A percentile compares a stretch with the other conserved stretches of the same genome.
Evolutionary conservation across 2,329 filamentous ascomycete genomes (phyloP).

Genomic region (Aureobasidium subglaciale): DNA sequence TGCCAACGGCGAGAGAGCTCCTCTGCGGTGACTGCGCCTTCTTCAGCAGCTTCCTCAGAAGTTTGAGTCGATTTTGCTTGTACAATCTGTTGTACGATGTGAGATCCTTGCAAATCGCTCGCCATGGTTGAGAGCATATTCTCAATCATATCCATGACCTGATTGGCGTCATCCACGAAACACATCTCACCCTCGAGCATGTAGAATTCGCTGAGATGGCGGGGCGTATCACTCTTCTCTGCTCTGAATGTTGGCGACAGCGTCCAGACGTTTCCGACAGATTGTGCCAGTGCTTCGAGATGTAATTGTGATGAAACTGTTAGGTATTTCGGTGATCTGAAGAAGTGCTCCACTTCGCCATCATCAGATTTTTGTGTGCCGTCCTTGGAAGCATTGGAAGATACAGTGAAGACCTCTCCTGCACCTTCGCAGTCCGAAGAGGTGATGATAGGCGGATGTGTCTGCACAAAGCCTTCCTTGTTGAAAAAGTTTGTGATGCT

Average conservation of each 20-base stretch:
- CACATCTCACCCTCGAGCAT: slow-evolving; percentile 92
- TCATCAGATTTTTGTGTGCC: slow-evolving; percentile 28
- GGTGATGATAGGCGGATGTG: slow-evolving; percentile 88
- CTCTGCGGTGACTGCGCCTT: slow-evolving; percentile 36
- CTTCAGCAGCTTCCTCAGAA: slow-evolving; percentile 28
- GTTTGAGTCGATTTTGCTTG: slow-evolving; percentile 27
- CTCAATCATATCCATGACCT: slow-evolving; percentile 75
- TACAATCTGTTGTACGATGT: slow-evolving; percentile 38
- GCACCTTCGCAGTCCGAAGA: slow-evolving; percentile 97
- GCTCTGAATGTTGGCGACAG: slow-evolving; percentile 90
- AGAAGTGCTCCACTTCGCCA: slow-evolving; percentile 53
- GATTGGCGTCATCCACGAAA: slow-evolving; percentile 63
- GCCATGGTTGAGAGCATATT: slow-evolving; percentile 60
- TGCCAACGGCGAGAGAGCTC: slow-evolving; percentile 64
- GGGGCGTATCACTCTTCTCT: slow-evolving; percentile 84
- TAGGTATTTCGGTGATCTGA: slow-evolving; percentile 81
- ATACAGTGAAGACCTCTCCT: slow-evolving; percentile 80
- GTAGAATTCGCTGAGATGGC: slow-evolving; percentile 95
- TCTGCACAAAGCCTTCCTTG: slow-evolving; percentile 64
- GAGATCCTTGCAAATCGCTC: slow-evolving; percentile 24
- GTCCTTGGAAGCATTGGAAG: slow-evolving; percentile 22
- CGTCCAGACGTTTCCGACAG: slow-evolving; percentile 86
- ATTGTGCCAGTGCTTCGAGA: slow-evolving; percentile 82
- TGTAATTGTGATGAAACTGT: slow-evolving; percentile 94
- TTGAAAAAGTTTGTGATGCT: slow-evolving; percentile 70